These are phyloP conservation scores for Neofusicoccum kwambonambiense DNA, from an alignment of 2,329 filamentous ascomycete species.

Conservation along the genomic window DNA sequence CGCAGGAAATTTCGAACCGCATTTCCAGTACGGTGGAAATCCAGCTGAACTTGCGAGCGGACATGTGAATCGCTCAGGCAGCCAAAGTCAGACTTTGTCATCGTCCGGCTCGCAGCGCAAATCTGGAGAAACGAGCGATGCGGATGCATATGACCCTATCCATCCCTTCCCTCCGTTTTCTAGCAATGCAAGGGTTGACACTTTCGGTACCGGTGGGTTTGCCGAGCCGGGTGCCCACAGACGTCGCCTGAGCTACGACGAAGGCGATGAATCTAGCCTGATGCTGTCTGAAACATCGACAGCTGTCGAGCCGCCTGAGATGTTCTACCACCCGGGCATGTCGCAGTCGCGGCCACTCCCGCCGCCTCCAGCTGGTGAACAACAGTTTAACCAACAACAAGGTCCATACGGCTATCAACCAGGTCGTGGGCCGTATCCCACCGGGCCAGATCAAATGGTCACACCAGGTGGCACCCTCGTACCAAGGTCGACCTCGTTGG, in stretches of 20 bases:
- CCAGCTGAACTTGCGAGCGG: slow-evolving; percentile 41
- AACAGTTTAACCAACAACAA: slow-evolving; percentile 50
- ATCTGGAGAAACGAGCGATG: slow-evolving; percentile 44
- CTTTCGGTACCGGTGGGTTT: slow-evolving; percentile 84
- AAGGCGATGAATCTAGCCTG: slow-evolving; percentile 72
- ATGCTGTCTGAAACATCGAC: slow-evolving; percentile 43
- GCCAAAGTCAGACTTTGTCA: slow-evolving; percentile 40
- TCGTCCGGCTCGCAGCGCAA: slow-evolving; percentile 47
- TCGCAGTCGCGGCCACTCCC: slow-evolving; percentile 56
- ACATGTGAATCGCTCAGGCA: slow-evolving; percentile 26
- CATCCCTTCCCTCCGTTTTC: slow-evolving; percentile 59
- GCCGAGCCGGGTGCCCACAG: slow-evolving; percentile 64
- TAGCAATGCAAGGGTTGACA: slow-evolving; percentile 73
- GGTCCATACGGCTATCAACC: slow-evolving; percentile 52
- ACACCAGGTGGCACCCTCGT: slow-evolving; percentile 34
- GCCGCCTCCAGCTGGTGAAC: slow-evolving; percentile 61
- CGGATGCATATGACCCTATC: slow-evolving; percentile 51
- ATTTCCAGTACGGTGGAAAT: slow-evolving; percentile 60
- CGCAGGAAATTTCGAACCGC: slow-evolving; percentile 68
- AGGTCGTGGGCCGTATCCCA: slow-evolving; percentile 31
- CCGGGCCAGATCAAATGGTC: slow-evolving; percentile 31
- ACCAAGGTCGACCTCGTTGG: slow-evolving; percentile 60
- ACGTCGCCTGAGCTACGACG: slow-evolving; percentile 82
- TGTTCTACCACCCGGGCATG: slow-evolving; percentile 90
- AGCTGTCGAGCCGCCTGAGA: slow-evolving; percentile 70